phyloP scores from a whole-genome alignment of 1,284 basidiomycete genomes.

The Cutaneotrichosporon mucoides region DNA sequence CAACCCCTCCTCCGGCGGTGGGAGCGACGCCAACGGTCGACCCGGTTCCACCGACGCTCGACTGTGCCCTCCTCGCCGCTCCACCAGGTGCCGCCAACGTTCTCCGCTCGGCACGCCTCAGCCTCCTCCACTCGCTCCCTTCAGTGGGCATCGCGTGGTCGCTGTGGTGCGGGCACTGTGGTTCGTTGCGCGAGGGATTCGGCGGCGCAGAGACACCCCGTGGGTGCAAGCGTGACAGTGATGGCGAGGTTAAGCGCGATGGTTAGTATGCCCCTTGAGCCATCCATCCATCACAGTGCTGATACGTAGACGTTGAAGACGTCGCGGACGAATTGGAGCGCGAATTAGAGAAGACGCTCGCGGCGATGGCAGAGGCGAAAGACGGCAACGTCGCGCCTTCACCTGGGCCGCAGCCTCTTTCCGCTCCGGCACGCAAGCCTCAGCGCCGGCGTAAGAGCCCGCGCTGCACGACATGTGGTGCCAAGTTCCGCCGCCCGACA shows the following conservation, averaged over 20 bases:
- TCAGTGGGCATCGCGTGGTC: conserved; percentile 28
- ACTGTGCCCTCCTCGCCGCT: conserved; percentile 7
- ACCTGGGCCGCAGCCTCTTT: not conserved
- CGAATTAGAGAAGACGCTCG: conserved; percentile 8
- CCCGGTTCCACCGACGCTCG: conserved; percentile 13
- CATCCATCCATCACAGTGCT: not conserved
- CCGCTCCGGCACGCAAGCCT: not conserved
- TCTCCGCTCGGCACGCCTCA: conserved; percentile 15
- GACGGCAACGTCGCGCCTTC: no score
- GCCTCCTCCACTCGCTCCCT: conserved; percentile 13
- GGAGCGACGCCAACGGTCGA: not conserved
- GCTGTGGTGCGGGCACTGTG: conserved; percentile 29
- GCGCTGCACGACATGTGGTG: conserved; percentile 10
- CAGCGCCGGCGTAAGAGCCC: conserved; percentile 3
- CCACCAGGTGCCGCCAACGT: conserved; percentile 6
- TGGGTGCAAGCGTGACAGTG: not conserved
- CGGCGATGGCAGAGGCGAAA: not conserved
- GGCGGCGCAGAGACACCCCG: conserved; percentile 19
- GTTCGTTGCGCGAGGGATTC: conserved; percentile 27
- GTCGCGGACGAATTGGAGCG: conserved; percentile 11
- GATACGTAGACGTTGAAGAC: not conserved
- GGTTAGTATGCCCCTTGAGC: not conserved
- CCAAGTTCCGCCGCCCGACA: conserved; percentile 8
- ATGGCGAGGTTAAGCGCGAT: conserved; percentile 9
- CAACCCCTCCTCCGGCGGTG: not conserved